Evolutionary conservation across 2,329 filamentous ascomycete genomes (phyloP), one percentile per base, ranked within the genome.

Genomic region (Calonectria pseudoreteaudii): DNA sequence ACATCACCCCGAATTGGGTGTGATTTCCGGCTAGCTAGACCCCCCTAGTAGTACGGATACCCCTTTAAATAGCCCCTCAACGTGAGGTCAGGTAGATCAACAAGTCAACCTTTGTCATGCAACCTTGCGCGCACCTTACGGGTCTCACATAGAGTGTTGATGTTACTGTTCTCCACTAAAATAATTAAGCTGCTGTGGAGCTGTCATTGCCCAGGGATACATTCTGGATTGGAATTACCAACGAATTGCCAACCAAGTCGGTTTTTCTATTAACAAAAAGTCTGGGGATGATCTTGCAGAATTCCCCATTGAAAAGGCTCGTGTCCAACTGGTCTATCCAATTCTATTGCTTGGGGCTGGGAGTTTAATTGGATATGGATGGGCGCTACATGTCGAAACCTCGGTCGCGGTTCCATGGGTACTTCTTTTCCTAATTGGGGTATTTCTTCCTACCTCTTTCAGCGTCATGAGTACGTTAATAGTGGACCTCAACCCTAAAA

Each of bases 211-310:
- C n/a, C 89, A 90, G 74, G 93, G 94, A 8, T 88, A 88, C 75
- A 80, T 91, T 8, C 84, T 90, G 56, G 89, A 91, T 83, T 92
- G 90, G 87, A 95, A 95, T 82, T 97, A 94, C 82, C 88, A 91
- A 10, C 90, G 93, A 47, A 89, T 92, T 60, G 93, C 94, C 1
- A 87, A 86, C 62, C 87, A 88, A 41, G 85, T 93, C 18, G 91
- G 91, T 8, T 86, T 95, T 71, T 84, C 86, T 3, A 89, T 94
- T 75, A 89, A 90, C 74, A 88, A 86, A 72, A 91, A 90, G 75
- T 90, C 91, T 13, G 88, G 88, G 28, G 86, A 88, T 74, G 86
- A 91, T 75, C 82, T 90, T 58, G 80, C 81, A 8, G 83, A 85
- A 28, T 91, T 90, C 68, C 90, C 90, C 13, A 89, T 91, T 60